These are phyloP conservation scores for Paramecium caudatum DNA, from an alignment of 73 alveolate species.

Conservation along the genomic window DNA sequence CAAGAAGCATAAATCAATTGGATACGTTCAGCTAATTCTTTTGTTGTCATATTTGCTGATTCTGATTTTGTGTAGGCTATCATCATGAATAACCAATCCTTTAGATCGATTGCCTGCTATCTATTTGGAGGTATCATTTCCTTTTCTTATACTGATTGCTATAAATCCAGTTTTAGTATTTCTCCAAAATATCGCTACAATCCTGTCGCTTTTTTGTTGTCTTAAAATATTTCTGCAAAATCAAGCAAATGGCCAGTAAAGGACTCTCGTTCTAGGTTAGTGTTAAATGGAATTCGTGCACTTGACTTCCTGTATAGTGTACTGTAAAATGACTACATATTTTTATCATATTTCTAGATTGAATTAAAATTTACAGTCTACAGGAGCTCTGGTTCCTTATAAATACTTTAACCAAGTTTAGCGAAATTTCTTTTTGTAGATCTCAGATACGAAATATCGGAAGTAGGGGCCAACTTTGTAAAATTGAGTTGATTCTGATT, in stretches of 20 bases:
- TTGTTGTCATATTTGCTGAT: not conserved
- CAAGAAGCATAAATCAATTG: slow-evolving; percentile 58
- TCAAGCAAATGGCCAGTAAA: not conserved
- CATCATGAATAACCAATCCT: slow-evolving; percentile 64
- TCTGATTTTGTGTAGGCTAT: slow-evolving; percentile 20
- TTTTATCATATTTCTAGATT: slow-evolving; percentile 50
- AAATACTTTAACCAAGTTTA: slow-evolving; percentile 50
- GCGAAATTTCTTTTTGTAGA: not conserved
- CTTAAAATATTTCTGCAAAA: slow-evolving; percentile 19
- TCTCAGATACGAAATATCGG: slow-evolving; percentile 62
- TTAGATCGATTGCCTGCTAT: slow-evolving; percentile 39
- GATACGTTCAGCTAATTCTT: slow-evolving; percentile 56
- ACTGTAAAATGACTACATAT: slow-evolving; percentile 15
- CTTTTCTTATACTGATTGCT: slow-evolving; percentile 1
- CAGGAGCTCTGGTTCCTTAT: slow-evolving; percentile 30
- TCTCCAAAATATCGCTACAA: slow-evolving; percentile 1
- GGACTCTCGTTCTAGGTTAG: not conserved
- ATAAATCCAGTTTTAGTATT: slow-evolving; percentile 33
- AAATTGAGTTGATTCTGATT: not conserved
- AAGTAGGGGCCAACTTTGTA: slow-evolving; percentile 19
- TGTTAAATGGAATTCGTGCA: not conserved
- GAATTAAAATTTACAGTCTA: slow-evolving; percentile 7
- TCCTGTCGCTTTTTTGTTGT: not conserved
- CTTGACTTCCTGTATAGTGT: slow-evolving; percentile 44
- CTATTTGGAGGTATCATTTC: slow-evolving; percentile 68